A percentile compares a stretch with the other conserved stretches of the same genome.
These are phyloP conservation scores for Inga laurina DNA, from an alignment of 306 rosid species.

Conservation along the genomic window DNA sequence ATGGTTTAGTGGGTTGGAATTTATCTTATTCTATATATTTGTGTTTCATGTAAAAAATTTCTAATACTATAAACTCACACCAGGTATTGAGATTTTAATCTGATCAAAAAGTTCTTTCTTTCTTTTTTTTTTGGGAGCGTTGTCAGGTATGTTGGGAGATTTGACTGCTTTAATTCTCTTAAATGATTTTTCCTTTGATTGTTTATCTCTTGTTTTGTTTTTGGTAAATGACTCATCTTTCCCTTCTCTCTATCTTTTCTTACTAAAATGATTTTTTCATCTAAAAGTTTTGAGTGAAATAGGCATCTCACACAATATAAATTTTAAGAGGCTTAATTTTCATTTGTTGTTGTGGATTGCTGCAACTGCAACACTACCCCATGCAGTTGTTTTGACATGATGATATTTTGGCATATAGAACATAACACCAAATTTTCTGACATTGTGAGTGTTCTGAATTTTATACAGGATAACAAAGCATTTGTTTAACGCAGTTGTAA, in stretches of 20 bases:
- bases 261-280: not conserved
- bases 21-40: not conserved
- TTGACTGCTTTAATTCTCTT: not conserved
- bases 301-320: not conserved
- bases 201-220: not conserved
- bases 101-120: not conserved
- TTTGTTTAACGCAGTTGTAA: not conserved
- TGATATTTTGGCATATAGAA: not conserved
- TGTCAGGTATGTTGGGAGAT: not conserved
- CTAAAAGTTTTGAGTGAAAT: not conserved
- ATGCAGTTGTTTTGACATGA: not conserved
- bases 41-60: not conserved
- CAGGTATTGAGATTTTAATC: not conserved
- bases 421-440: constrained; percentile 23
- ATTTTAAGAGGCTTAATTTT: not conserved
- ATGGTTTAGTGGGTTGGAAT: too few relatives aligned
- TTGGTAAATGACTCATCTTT: not conserved
- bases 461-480: not conserved
- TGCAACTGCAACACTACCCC: not conserved
- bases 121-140: not conserved
- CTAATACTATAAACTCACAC: not conserved
- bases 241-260: not conserved
- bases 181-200: not conserved
- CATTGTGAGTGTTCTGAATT: constrained; percentile 4
- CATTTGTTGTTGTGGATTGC: not conserved